Conservation (phyloP, 1,139 yeast genomes). For the Petasospora rhodanensis region DNA sequence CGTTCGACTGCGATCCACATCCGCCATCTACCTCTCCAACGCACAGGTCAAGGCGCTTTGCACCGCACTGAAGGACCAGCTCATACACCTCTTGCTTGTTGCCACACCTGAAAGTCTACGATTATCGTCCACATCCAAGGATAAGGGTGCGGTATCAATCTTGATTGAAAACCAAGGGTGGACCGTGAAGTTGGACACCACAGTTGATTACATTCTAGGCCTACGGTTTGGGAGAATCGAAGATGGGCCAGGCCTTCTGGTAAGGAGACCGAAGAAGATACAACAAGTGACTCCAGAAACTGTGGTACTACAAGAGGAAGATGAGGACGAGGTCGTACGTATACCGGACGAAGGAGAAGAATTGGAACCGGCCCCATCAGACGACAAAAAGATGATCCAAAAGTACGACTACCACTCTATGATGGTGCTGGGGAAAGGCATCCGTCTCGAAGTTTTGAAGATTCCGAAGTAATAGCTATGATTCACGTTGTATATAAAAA, state of each 20-base stretch:
- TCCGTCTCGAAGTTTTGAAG: conserved; percentile 15
- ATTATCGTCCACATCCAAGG: conserved; percentile 4
- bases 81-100: conserved; percentile 6
- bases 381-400: conserved; percentile 10
- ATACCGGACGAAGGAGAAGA: conserved; percentile 14
- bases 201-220: conserved; percentile 7
- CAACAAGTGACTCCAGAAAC: background rate
- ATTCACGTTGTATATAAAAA: background rate
- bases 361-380: background rate
- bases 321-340: conserved; percentile 4
- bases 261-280: conserved; percentile 14
- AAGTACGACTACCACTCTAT: conserved; percentile 15
- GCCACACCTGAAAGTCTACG: conserved; percentile 10
- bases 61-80: conserved; percentile 5
- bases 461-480: conserved; percentile 10
- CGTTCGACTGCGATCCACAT: conserved; percentile 12
- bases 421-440: conserved; percentile 12
- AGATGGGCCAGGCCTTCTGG: conserved; percentile 10
- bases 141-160: conserved; percentile 9
- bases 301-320: conserved; percentile 1
- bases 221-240: conserved; percentile 8
- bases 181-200: conserved; percentile 11
- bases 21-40: conserved; percentile 13
- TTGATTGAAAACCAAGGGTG: conserved; percentile 14
- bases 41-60: conserved; percentile 9